Conservation (phyloP, 2,329 filamentous ascomycete species). For the Colletotrichum sp. region DNA sequence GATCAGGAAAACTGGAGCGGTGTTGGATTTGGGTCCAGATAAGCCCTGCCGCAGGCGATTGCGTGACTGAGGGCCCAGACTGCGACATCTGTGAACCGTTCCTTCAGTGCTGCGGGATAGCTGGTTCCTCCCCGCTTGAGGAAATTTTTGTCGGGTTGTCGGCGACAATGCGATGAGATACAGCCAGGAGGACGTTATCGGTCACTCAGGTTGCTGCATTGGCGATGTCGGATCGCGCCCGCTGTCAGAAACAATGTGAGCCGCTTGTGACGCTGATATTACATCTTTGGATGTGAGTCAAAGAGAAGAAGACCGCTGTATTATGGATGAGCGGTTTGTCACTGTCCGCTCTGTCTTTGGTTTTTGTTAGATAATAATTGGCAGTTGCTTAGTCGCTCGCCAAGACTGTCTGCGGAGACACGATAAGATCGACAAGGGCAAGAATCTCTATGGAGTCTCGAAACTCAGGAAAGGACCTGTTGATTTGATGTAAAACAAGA, state of each 20-base stretch:
- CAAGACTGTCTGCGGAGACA: background rate
- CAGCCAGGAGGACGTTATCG: background rate
- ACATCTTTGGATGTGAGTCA: background rate
- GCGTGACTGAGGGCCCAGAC: slow-evolving; percentile 15
- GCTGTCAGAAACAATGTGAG: background rate
- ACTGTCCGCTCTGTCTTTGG: background rate
- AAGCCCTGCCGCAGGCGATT: slow-evolving; percentile 10
- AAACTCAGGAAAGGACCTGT: background rate
- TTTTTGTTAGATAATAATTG: background rate
- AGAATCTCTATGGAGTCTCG: background rate
- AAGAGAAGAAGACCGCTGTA: background rate
- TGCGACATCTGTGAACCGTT: slow-evolving; percentile 5
- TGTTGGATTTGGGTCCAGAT: background rate
- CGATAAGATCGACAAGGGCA: background rate
- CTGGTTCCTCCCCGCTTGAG: background rate
- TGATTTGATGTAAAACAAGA: background rate
- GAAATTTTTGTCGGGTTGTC: slow-evolving; percentile 8
- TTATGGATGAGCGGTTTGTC: background rate
- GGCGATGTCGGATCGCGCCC: background rate
- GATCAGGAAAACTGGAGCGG: background rate
- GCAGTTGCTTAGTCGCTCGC: background rate
- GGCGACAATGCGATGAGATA: background rate
- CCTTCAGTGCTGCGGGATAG: background rate
- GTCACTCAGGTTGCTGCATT: background rate
- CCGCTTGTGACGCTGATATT: background rate